These are phyloP conservation scores for Amphirosellinia nigrospora DNA, from an alignment of 495 filamentous ascomycete species.

Conservation along the genomic window DNA sequence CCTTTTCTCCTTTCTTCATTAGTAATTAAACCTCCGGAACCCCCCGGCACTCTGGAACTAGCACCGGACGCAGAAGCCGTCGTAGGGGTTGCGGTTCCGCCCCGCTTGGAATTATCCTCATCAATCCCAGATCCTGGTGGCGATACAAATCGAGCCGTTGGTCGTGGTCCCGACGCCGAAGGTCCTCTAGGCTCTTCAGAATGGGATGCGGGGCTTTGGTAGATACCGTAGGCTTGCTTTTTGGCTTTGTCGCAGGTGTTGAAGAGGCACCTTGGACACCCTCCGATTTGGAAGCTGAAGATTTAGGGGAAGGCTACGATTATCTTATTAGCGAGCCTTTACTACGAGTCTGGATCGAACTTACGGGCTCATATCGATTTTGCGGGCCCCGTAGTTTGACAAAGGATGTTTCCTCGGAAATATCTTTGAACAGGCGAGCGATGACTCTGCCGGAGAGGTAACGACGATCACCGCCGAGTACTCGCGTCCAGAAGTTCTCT, in stretches of 20 bases:
- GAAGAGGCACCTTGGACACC: conserved; percentile 23
- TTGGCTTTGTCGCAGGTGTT: conserved; percentile 26
- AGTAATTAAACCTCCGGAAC: conserved; percentile 33
- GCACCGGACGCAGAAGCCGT: conserved; percentile 37
- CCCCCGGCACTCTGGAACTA: conserved; percentile 18
- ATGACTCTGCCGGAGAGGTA: conserved; percentile 52
- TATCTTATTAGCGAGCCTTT: conserved; percentile 20
- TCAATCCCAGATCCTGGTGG: conserved; percentile 51
- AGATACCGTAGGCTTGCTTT: conserved; percentile 29
- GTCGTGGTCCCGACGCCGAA: conserved; percentile 54
- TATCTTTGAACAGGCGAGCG: conserved; percentile 54
- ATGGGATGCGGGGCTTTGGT: conserved; percentile 52
- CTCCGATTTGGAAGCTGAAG: conserved; percentile 28
- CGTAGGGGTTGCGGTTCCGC: conserved; percentile 31
- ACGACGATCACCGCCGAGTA: conserved; percentile 58
- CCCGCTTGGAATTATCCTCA: conserved; percentile 33
- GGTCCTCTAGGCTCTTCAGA: conserved; percentile 58
- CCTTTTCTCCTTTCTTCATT: conserved; percentile 37
- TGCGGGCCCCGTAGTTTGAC: conserved; percentile 52
- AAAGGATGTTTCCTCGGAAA: conserved; percentile 56
- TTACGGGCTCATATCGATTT: conserved; percentile 53
- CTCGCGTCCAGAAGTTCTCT: conserved; percentile 64
- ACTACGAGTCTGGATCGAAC: conserved; percentile 23
- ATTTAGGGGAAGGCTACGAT: conserved; percentile 34
- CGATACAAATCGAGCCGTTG: conserved; percentile 59